Evolutionary conservation across 306 rosid species (phyloP), one percentile per base, ranked within the genome.

Genomic region (Aeschynomene evenia): DNA sequence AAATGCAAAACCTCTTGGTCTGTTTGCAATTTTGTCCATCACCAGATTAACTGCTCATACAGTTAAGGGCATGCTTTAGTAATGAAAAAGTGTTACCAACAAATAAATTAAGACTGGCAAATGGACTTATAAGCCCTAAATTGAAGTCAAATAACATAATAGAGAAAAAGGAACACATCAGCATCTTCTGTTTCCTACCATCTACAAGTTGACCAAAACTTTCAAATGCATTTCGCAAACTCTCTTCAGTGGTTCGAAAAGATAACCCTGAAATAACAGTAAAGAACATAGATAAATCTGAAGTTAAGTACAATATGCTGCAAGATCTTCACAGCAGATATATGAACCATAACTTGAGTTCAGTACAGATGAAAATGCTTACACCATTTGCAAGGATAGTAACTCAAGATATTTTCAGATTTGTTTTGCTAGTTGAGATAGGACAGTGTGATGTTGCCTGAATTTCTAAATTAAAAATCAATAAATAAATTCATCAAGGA

Each of bases 1-100:
- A 76, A 93, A 93, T 8, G 96, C 97, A 81, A 93, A 93, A 45
- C 98, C 98, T 82, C 97, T 90, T 18, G 97, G 97, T 79, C 98
- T 80, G 26, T 90, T 86, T 28, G 98, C 98, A 58, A 93, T 62
- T 81, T 69, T 90, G 84, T 93, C 98, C 98, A 93, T 93, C 85
- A 90, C 97, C 71, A 93, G 75, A 63, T 90, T 93, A 31, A 90
- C 98, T 93, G 84, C 39, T 71, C 63, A 42, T 70, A 26, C 9
- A 39, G 59, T 62, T 8, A 15, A 59, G 68, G 6, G 9, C 42
- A 56, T 33, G 5, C 46, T 50, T 58, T 21, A 64, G 12, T 16
- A 59, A 40, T 19, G 16, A 13, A 18, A n/a, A 64, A 4, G 39
- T 9, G 33, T 58, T 52, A 2, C 43, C n/a, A 66, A 42, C 28